phyloP scores from a whole-genome alignment of 805 yeast genomes.

The Candida argentea region DNA sequence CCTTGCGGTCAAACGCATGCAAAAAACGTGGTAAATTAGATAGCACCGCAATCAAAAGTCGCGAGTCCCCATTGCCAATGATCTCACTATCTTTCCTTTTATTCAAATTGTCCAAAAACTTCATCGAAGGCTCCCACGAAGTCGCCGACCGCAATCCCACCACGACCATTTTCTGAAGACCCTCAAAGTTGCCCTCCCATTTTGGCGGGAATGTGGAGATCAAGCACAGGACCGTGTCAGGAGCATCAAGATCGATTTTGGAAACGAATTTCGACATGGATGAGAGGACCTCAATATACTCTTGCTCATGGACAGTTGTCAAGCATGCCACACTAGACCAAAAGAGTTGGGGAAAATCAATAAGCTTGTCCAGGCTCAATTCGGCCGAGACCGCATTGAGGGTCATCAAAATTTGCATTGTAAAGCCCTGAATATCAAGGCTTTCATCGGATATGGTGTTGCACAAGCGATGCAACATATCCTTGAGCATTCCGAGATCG shows the following conservation, averaged over 20 bases:
- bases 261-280: slow-evolving; percentile 74
- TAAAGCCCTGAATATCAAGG: slow-evolving; percentile 87
- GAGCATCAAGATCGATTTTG: slow-evolving; percentile 77
- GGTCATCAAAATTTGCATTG: slow-evolving; percentile 96
- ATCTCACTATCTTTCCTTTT: slow-evolving; percentile 61
- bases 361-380: slow-evolving; percentile 63
- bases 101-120: slow-evolving; percentile 63
- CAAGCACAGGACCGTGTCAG: slow-evolving; percentile 74
- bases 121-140: slow-evolving; percentile 69
- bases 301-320: slow-evolving; percentile 85
- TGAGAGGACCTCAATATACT: slow-evolving; percentile 79
- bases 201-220: slow-evolving; percentile 84
- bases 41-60: slow-evolving; percentile 63
- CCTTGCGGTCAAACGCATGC: slow-evolving; percentile 57
- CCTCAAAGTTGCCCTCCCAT: slow-evolving; percentile 93
- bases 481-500: slow-evolving; percentile 83
- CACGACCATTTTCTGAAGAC: slow-evolving; percentile 69
- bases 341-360: slow-evolving; percentile 85
- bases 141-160: slow-evolving; percentile 76
- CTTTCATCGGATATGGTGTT: slow-evolving; percentile 89
- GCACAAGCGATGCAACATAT: slow-evolving; percentile 86
- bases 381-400: slow-evolving; percentile 87
- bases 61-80: slow-evolving; percentile 59
- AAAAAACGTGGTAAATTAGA: slow-evolving; percentile 78
- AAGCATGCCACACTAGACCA: slow-evolving; percentile 94